Conservation (phyloP, 768 basidiomycete genomes). For the Boletus barrowsii region DNA sequence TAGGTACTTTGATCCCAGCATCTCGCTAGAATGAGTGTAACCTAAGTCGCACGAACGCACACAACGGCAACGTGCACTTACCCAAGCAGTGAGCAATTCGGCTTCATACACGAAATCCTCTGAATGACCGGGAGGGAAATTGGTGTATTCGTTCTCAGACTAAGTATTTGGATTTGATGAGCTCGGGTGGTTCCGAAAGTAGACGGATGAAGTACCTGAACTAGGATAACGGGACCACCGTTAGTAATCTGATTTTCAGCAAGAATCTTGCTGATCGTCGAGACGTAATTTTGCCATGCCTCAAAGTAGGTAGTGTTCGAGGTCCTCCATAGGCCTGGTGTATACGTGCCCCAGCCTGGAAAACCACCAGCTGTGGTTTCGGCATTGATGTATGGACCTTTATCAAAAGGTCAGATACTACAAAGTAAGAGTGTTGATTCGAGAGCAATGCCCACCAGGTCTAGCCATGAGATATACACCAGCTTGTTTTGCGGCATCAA, state of each 20-base stretch:
- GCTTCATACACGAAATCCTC: constrained; percentile 44
- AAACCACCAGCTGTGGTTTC: constrained; percentile 41
- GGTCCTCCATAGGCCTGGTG: constrained; percentile 47
- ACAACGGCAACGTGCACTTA: neutral
- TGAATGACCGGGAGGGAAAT: constrained; percentile 32
- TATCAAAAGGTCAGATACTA: neutral
- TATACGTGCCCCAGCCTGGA: constrained; percentile 58
- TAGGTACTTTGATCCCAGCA: constrained; percentile 45
- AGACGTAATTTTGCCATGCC: constrained; percentile 60
- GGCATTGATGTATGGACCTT: constrained; percentile 30
- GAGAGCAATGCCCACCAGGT: constrained; percentile 16
- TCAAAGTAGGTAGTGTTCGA: constrained; percentile 44
- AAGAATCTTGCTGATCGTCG: constrained; percentile 45
- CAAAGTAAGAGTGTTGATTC: neutral
- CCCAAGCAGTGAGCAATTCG: constrained; percentile 33
- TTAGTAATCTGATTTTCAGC: constrained; percentile 56
- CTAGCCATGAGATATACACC: constrained; percentile 28
- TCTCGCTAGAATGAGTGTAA: constrained; percentile 30
- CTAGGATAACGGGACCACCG: constrained; percentile 53
- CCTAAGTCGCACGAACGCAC: neutral
- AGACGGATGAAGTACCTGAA: constrained; percentile 14
- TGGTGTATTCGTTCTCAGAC: constrained; percentile 56
- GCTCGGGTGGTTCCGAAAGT: constrained; percentile 29
- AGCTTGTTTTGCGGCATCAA: constrained; percentile 28
- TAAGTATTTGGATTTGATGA: constrained; percentile 18